These are phyloP conservation scores for Papiliotrema laurentii DNA, from an alignment of 1,284 basidiomycete genomes.

Conservation along the genomic window DNA sequence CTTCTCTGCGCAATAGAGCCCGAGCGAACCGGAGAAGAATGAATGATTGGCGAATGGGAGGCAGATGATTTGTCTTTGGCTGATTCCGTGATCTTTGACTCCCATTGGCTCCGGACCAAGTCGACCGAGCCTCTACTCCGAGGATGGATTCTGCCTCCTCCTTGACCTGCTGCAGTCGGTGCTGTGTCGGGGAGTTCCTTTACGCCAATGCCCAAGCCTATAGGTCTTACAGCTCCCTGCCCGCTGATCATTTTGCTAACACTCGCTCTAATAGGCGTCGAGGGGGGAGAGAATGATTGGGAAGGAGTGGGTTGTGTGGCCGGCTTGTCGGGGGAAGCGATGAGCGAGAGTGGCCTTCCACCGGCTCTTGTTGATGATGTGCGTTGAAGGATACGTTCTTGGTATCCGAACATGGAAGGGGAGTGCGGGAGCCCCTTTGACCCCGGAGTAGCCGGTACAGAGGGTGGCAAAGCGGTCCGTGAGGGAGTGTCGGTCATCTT, in stretches of 20 bases:
- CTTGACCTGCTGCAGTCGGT: too few relatives aligned
- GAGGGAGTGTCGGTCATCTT: not conserved
- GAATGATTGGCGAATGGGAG: too few relatives aligned
- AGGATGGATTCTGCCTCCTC: slow-evolving; percentile 10
- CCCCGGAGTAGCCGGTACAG: slow-evolving; percentile 16
- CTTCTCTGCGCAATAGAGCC: not conserved
- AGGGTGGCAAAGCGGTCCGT: not conserved
- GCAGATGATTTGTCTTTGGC: slow-evolving; percentile 3
- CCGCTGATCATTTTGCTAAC: slow-evolving; percentile 30
- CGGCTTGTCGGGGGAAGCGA: slow-evolving; percentile 4
- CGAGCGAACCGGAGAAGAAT: too few relatives aligned
- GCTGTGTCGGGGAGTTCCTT: too few relatives aligned
- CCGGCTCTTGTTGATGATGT: slow-evolving; percentile 11
- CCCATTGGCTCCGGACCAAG: slow-evolving; percentile 39
- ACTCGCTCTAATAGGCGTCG: slow-evolving; percentile 29
- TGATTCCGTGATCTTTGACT: slow-evolving; percentile 36
- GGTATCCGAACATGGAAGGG: slow-evolving; percentile 39
- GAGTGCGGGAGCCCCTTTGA: slow-evolving; percentile 26
- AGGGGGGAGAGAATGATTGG: slow-evolving; percentile 20
- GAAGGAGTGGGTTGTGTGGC: slow-evolving; percentile 4
- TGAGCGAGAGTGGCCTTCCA: slow-evolving; percentile 1
- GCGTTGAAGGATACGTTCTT: slow-evolving; percentile 30
- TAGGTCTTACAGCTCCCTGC: too few relatives aligned
- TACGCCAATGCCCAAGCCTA: too few relatives aligned
- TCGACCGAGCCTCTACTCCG: slow-evolving; percentile 29